Evolutionary conservation across 345 rosid species (phyloP).

Genomic region (Ceriops decandra): DNA sequence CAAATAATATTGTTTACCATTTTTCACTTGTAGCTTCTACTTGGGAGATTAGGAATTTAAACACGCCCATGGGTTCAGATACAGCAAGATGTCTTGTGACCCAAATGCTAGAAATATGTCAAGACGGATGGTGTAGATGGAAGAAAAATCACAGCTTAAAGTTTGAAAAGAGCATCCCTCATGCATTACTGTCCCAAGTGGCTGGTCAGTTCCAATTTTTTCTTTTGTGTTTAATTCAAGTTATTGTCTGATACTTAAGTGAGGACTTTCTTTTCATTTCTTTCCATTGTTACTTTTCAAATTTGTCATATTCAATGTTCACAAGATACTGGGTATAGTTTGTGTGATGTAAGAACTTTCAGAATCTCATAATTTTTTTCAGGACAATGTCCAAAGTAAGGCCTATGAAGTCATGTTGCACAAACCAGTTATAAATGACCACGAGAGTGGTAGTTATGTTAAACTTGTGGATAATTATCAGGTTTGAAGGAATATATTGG

Average conservation of each 20-base stretch:
- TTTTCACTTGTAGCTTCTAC: constrained; percentile 57
- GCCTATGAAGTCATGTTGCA: not conserved
- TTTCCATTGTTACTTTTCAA: no score
- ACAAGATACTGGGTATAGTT: not conserved
- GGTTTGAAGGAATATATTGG: constrained; percentile 91
- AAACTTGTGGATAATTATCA: constrained; percentile 25
- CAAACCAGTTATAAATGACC: constrained; percentile 3
- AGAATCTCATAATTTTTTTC: not conserved
- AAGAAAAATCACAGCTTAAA: constrained; percentile 63
- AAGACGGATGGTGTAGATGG: constrained; percentile 76
- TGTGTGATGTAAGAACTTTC: not conserved
- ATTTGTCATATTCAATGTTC: no score
- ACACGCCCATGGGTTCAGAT: constrained; percentile 54
- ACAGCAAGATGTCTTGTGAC: constrained; percentile 68
- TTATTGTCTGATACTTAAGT: not conserved
- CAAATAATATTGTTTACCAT: not conserved
- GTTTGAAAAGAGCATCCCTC: constrained; percentile 79
- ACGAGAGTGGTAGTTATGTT: constrained; percentile 14
- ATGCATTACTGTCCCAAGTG: constrained; percentile 78
- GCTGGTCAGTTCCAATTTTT: constrained; percentile 43
- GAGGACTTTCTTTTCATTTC: no score
- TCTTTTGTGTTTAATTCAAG: not conserved
- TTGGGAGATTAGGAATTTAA: constrained; percentile 84
- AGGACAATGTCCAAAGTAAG: not conserved
- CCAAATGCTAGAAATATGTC: constrained; percentile 75